Evolutionary conservation across 2,329 filamentous ascomycete genomes (phyloP), one percentile per base, ranked within the genome.

Genomic region (Pseudogymnoascus sp.): DNA sequence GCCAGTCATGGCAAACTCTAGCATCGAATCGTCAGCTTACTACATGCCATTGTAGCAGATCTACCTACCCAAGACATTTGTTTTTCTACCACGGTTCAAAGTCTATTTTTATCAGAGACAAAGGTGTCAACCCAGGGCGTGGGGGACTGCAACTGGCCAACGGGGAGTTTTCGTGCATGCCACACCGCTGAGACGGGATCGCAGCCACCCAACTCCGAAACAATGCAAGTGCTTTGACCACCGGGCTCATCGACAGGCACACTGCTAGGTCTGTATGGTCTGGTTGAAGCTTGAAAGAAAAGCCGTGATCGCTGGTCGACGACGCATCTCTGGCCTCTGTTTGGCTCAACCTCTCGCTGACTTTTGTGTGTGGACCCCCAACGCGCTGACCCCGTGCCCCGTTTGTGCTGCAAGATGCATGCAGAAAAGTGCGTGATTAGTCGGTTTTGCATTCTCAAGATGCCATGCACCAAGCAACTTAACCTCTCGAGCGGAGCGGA

Each of bases 111-210:
- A 50, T 50, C 43, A 50, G 11, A 30, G 25, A 30, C 43, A 50
- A 30, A 6, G 14, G 7, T 18, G 8, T 50, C 28, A 30, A 50
- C 30, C 8, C 43, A 50, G 25, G 43, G 25, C 43, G 43, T 50
- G 43, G 43, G 25, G 25, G 25, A 50, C 25, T 30, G 25, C 25
- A 30, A 50, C 25, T 50, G 43, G 43, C 25, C 43, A 50, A 11
- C 25, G 43, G 8, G n/a, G n/a, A 30, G 43, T 16, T 50, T 11
- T 50, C 43, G n/a, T 50, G 25, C 43, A 50, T 16, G n/a, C 25
- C 43, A 50, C 43, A 50, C 43, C 43, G 43, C 43, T 50, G 43
- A 50, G 43, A 50, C 43, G 43, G 43, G 39, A 50, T 50, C n/a
- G n/a, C n/a, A 50, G 14, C 43, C 25, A 30, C n/a, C 43, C 25